A percentile compares a stretch with the other conserved stretches of the same genome.
Evolutionary conservation across 805 yeast genomes (phyloP).

Genomic region (Cyberlindnera bimundalis): DNA sequence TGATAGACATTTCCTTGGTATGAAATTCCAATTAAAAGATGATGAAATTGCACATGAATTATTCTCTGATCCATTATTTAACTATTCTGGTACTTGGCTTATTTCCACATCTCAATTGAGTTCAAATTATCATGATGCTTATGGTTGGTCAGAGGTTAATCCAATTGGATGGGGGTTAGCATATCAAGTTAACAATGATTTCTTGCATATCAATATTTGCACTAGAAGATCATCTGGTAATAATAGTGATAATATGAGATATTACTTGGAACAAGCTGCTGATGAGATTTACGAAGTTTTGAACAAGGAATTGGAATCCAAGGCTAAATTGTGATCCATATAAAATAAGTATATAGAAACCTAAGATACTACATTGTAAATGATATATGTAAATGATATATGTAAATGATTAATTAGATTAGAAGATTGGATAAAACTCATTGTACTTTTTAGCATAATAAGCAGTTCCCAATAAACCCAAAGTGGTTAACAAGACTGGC

Average conservation of each 20-base stretch:
- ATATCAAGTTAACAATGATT: constrained; percentile 83
- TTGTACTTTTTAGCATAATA: constrained; percentile 76
- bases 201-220: constrained; percentile 82
- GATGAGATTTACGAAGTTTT: constrained; percentile 74
- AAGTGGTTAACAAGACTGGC: constrained; percentile 58
- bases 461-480: constrained; percentile 61
- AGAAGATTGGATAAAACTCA: constrained; percentile 52
- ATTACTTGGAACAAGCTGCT: constrained; percentile 73
- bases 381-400: too few relatives aligned
- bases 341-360: too few relatives aligned
- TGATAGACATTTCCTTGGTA: constrained; percentile 91
- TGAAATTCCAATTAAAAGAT: constrained; percentile 62
- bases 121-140: constrained; percentile 80
- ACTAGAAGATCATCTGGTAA: constrained; percentile 60
- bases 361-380: too few relatives aligned
- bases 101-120: constrained; percentile 87
- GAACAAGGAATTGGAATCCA: constrained; percentile 16
- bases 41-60: constrained; percentile 60
- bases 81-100: constrained; percentile 81
- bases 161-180: constrained; percentile 94
- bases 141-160: constrained; percentile 95
- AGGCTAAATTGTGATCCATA: constrained; percentile 13
- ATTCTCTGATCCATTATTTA: constrained; percentile 71
- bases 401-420: too few relatives aligned
- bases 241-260: constrained; percentile 54